Evolutionary conservation across 1,284 basidiomycete genomes (phyloP), one percentile per base, ranked within the genome.

Genomic region (Volvariella volvacea): DNA sequence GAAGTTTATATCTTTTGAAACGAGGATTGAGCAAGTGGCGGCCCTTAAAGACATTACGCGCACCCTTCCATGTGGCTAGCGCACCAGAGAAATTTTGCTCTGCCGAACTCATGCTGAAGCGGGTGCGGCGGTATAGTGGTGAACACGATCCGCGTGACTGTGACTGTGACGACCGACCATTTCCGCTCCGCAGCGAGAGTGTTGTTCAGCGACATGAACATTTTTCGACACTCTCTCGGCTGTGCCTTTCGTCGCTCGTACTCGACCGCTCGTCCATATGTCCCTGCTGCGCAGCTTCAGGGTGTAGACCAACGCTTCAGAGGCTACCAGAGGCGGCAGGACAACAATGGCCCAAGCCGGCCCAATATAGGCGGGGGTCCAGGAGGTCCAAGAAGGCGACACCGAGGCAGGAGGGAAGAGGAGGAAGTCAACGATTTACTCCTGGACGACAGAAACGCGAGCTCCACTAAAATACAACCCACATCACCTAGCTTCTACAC

Each of bases 61-160:
- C 54, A 88, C 91, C 83, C 71, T 84, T 88, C 91, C 91, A 93
- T 67, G 89, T 89, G 47, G 86, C 65, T 43, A 93, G 65, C 30
- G 91, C 91, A 43, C 83, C 83, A 19, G 88, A 88, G 68, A 94
- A 94, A 65, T 92, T 89, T 51, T 80, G 74, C 53, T 84, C 84
- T 22, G 64, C 53, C 42, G 63, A 58, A 48, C 58, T 55, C 72
- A 75, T 68, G 48, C 22, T 36, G n/a, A n/a, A n/a, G n/a, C n/a
- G n/a, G n/a, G n/a, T n/a, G n/a, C n/a, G n/a, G n/a, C n/a, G n/a
- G n/a, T n/a, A n/a, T n/a, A n/a, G 19, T n/a, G 4, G 39, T n/a
- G 12, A 22, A 25, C 16, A 16, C 12, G 30, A 36, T 36, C n/a
- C 34, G 34, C 34, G 34, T 20, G 34, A 36, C 34, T 8, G 14